These are phyloP conservation scores for Monosporascus sp. DNA, from an alignment of 2,329 filamentous ascomycete species.

Conservation along the genomic window DNA sequence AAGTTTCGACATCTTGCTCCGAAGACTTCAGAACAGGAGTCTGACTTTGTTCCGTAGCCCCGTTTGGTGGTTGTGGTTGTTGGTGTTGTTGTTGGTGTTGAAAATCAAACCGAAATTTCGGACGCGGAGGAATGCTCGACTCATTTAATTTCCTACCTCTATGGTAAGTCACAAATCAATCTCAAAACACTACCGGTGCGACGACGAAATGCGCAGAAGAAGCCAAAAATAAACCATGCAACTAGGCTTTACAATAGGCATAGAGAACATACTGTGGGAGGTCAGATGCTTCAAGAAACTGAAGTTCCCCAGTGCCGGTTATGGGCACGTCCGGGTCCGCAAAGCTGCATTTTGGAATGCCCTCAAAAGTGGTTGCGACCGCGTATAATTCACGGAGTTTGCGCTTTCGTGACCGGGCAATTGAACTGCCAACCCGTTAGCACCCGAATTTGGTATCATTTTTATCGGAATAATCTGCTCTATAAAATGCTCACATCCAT, in stretches of 20 bases:
- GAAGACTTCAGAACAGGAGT: not conserved
- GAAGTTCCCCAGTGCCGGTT: slow-evolving; percentile 44
- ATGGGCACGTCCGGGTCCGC: slow-evolving; percentile 51
- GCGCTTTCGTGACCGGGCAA: slow-evolving; percentile 80
- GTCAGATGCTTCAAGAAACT: slow-evolving; percentile 52
- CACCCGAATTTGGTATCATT: slow-evolving; percentile 38
- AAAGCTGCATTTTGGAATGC: slow-evolving; percentile 54
- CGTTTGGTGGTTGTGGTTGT: slow-evolving; percentile 3
- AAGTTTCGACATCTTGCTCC: not conserved
- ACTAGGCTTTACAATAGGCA: not conserved
- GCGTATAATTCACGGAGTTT: slow-evolving; percentile 84
- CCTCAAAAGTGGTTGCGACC: slow-evolving; percentile 65
- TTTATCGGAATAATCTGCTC: slow-evolving; percentile 44
- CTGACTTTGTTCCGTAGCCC: not conserved
- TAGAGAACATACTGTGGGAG: slow-evolving; percentile 51
- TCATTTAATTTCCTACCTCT: slow-evolving; percentile 48
- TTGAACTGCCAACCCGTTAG: slow-evolving; percentile 51
- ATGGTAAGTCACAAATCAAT: slow-evolving; percentile 11
- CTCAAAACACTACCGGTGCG: slow-evolving; percentile 7
- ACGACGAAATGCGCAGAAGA: not conserved
- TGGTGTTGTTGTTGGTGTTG: slow-evolving; percentile 9
- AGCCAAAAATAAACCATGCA: slow-evolving; percentile 14
- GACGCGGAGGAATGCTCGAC: slow-evolving; percentile 45
- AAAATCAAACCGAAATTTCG: slow-evolving; percentile 37
- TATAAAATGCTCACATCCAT: slow-evolving; percentile 49